Evolutionary conservation across 208 protist genomes (phyloP).

Genomic region (Wallacemonas sp.): DNA sequence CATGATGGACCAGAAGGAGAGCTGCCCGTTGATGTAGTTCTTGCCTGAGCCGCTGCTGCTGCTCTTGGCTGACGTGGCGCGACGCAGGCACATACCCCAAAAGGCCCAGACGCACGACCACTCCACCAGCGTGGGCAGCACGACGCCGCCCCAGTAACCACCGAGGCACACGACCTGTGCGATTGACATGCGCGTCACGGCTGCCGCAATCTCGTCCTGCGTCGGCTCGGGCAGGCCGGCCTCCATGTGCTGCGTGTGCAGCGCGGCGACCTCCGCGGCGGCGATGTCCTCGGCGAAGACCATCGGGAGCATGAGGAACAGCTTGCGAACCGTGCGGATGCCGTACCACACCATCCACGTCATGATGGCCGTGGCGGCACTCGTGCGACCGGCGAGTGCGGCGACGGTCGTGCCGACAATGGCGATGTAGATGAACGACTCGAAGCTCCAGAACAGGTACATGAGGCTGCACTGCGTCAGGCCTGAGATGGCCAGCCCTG

Average conservation of each 20-base stretch:
- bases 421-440: conserved; percentile 21
- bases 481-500: conserved; percentile 17
- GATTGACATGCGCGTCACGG: conserved; percentile 4
- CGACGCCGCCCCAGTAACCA: conserved; percentile 11
- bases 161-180: conserved; percentile 8
- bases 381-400: conserved; percentile 35
- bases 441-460: neutral
- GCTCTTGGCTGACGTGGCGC: conserved; percentile 25
- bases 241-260: neutral
- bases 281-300: conserved; percentile 26
- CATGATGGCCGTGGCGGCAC: conserved; percentile 32
- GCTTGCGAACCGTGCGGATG: conserved; percentile 24
- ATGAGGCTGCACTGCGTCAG: neutral
- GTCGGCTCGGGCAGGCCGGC: neutral
- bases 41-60: no score
- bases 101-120: conserved; percentile 41
- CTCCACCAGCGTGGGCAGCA: conserved; percentile 30
- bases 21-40: neutral
- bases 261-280: conserved; percentile 5
- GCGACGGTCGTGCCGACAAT: conserved; percentile 30
- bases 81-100: conserved; percentile 32
- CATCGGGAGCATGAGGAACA: conserved; percentile 32
- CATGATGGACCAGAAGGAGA: conserved; percentile 64
- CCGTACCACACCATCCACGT: conserved; percentile 36
- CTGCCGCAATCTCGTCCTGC: neutral